Evolutionary conservation across 1,284 basidiomycete genomes (phyloP).

Genomic region (Sporisorium iseilematis-ciliati): DNA sequence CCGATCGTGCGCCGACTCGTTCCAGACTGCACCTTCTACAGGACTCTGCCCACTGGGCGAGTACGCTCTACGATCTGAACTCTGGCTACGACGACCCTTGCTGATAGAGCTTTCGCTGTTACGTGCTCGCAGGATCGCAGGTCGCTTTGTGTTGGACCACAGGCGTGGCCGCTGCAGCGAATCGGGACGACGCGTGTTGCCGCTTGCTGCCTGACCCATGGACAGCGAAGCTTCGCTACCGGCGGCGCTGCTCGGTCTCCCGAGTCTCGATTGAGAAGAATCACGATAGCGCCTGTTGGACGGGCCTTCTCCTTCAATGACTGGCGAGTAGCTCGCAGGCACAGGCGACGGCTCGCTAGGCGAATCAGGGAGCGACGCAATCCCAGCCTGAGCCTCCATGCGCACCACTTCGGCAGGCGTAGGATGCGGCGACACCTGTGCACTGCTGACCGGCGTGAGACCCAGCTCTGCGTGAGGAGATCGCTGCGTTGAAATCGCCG

Average conservation of each 20-base stretch:
- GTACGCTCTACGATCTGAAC: slow-evolving; percentile 22
- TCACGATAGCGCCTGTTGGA: slow-evolving; percentile 12
- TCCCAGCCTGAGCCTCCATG: slow-evolving; percentile 63
- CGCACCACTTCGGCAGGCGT: slow-evolving; percentile 61
- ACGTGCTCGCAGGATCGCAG: slow-evolving; percentile 31
- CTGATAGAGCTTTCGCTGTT: slow-evolving; percentile 42
- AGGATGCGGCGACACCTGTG: slow-evolving; percentile 12
- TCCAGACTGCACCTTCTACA: slow-evolving; percentile 8
- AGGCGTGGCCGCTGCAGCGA: slow-evolving; percentile 24
- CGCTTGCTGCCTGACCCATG: slow-evolving; percentile 10
- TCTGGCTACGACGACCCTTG: slow-evolving; percentile 31
- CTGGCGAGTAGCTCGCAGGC: slow-evolving; percentile 34
- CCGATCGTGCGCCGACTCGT: slow-evolving; percentile 11
- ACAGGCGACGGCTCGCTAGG: slow-evolving; percentile 52
- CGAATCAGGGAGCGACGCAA: slow-evolving; percentile 51
- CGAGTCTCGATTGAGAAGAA: slow-evolving; percentile 12
- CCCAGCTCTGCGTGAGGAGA: slow-evolving; percentile 9
- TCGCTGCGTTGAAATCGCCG: slow-evolving; percentile 11
- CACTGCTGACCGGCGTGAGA: neutral
- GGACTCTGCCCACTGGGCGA: slow-evolving; percentile 29
- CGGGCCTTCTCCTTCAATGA: slow-evolving; percentile 13
- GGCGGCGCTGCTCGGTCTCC: slow-evolving; percentile 27
- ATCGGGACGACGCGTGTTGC: slow-evolving; percentile 25
- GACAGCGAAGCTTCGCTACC: slow-evolving; percentile 37
- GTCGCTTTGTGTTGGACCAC: slow-evolving; percentile 41